phyloP scores from a whole-genome alignment of 176 grass and related monocot genomes.

The Olyra latifolia region DNA sequence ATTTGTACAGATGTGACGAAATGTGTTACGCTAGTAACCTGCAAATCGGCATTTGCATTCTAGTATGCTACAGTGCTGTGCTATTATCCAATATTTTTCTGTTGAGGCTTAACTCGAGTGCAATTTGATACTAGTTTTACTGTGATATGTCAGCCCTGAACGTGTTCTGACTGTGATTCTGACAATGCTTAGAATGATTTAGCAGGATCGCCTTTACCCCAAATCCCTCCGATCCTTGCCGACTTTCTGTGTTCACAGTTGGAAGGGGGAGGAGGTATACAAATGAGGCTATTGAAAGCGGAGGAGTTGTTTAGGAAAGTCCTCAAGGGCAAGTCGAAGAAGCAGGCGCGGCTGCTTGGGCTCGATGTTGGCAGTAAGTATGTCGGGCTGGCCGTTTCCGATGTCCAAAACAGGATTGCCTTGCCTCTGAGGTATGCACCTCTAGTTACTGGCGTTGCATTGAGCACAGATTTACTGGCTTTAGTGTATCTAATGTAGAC shows the following conservation, averaged over 20 bases:
- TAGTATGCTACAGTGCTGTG: background rate
- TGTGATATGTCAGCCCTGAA: background rate
- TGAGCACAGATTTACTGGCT: background rate
- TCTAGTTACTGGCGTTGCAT: background rate
- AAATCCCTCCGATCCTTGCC: background rate
- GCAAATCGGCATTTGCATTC: background rate
- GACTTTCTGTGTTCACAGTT: background rate
- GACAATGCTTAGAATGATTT: background rate
- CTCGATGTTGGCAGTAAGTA: constrained; percentile 87
- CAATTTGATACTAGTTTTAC: background rate
- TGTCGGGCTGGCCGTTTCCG: constrained; percentile 78
- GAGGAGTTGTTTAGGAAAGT: constrained; percentile 65
- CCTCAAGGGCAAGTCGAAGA: constrained; percentile 25
- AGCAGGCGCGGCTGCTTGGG: constrained; percentile 57
- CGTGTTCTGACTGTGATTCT: background rate
- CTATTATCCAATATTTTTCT: background rate
- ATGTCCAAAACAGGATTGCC: constrained; percentile 57
- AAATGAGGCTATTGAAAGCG: constrained; percentile 78
- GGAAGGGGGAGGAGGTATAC: background rate
- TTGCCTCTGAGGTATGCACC: constrained; percentile 62
- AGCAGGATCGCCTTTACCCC: background rate
- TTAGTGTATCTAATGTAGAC: background rate
- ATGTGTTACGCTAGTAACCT: background rate
- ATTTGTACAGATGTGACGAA: background rate
- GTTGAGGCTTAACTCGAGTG: background rate